Evolutionary conservation across 305 asterid species (phyloP), one percentile per base, ranked within the genome.

Genomic region (Fraxinus ornus): DNA sequence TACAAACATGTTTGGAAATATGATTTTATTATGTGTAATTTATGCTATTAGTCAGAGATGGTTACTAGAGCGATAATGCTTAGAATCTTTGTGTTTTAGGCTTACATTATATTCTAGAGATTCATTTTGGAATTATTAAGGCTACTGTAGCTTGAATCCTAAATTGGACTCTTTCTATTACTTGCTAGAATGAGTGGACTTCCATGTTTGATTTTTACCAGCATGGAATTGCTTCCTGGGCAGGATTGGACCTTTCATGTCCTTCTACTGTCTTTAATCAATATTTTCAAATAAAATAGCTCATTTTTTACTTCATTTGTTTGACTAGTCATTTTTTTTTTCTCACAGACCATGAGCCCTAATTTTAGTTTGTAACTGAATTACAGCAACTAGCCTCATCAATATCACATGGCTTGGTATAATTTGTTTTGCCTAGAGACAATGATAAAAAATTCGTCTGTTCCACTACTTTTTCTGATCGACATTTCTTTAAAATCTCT

Each of bases 391-490:
- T 68, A 13, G 8, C n/a, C 36, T 68, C 75, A 26, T 68, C 13
- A 19, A 12, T 28, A 12, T 68, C 75, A 13, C 17, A 68, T 68
- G 33, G 39, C 39, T 28, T 68, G 75, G 37, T 28, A 68, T 68
- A 68, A 68, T 12, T 64, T 22, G 33, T 64, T 24, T 62, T 22
- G 30, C 13, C 74, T 9, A 8, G 74, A 10, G 13, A 26, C 7
- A 3, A 64, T 64, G 35, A 66, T 66, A 24, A 24, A 62, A 55
- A 37, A 78, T 57, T 28, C 49, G 15, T 66, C 26, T 37, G 9
- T 84, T 28, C 62, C 21, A 24, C 79, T n/a, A 26, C 70, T 66
- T 80, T 49, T 66, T 33, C 35, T 41, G 32, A 75, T 76, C 41
- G 7, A 37, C 39, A 64, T 44, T 79, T 13, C 39, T 47, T 76